Percentiles rank a stretch among this genome's conserved stretches.
Evolutionary conservation across 306 rosid genomes (phyloP).

Genomic region (Quercus mongolica): DNA sequence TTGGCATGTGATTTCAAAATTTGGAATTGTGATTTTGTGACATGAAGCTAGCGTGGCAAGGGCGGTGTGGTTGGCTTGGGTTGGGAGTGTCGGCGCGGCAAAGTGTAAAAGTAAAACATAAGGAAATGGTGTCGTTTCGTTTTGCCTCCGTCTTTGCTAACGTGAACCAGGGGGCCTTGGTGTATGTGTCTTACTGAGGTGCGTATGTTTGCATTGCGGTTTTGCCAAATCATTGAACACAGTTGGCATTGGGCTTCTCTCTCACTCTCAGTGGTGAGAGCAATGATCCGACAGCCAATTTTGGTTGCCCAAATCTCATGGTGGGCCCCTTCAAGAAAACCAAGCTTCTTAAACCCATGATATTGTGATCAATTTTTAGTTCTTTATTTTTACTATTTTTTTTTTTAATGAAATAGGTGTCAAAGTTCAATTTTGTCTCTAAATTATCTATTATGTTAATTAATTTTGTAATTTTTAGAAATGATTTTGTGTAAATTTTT

Average conservation of each 20-base stretch:
- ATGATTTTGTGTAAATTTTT: no score
- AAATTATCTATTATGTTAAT: no score
- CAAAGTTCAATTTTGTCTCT: no score
- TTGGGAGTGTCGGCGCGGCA: constrained; percentile 6
- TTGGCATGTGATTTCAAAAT: not conserved
- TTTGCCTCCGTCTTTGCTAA: not conserved
- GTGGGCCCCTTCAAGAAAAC: constrained; percentile 2
- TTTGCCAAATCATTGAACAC: constrained; percentile 13
- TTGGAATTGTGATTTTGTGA: no score
- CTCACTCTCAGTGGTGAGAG: not conserved
- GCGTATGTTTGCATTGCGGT: not conserved
- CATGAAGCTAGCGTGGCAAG: not conserved
- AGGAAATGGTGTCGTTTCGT: constrained; percentile 10
- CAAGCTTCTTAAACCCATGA: not conserved
- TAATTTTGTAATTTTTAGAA: no score
- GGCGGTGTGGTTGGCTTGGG: not conserved
- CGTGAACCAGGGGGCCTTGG: not conserved
- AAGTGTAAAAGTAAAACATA: no score
- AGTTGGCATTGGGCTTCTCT: constrained; percentile 17
- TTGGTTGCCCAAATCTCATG: constrained; percentile 17
- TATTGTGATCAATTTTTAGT: not conserved
- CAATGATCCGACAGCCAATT: constrained; percentile 14
- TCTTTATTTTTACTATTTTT: not conserved
- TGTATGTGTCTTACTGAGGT: not conserved
- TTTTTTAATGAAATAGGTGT: no score